phyloP scores from a whole-genome alignment of 192 early-diverging fungal species.

The Polychytrium aggregatum region DNA sequence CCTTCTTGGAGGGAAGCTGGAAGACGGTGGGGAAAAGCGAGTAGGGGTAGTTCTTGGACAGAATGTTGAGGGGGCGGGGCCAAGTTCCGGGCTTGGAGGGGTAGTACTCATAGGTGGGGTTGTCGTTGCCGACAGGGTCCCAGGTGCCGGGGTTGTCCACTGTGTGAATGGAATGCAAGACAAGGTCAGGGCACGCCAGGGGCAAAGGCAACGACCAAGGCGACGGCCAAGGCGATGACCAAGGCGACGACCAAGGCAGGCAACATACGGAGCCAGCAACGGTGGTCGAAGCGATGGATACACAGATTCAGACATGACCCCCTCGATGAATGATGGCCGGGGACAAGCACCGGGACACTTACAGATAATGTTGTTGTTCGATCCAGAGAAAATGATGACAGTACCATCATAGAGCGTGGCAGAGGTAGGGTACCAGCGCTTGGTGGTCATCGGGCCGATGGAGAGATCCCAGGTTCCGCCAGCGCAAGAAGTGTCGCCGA shows the following conservation, averaged over 20 bases:
- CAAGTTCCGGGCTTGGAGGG: constrained; percentile 5
- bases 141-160: no score
- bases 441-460: not conserved
- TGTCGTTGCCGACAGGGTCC: constrained; percentile 7
- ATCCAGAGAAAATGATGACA: constrained; percentile 12
- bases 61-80: not conserved
- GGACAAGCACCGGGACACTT: not conserved
- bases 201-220: no score
- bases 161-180: no score
- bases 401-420: constrained; percentile 2
- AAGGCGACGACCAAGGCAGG: no score
- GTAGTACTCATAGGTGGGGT: constrained; percentile 26
- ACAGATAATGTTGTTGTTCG: constrained; percentile 10
- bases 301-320: no score
- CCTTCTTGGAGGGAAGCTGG: constrained; percentile 5
- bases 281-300: no score
- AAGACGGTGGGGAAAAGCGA: constrained; percentile 12
- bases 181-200: no score
- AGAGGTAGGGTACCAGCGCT: constrained; percentile 8
- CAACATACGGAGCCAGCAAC: no score
- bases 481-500: not conserved
- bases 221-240: no score
- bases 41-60: constrained; percentile 10
- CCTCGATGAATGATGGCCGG: no score
- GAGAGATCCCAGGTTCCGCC: constrained; percentile 2